These are phyloP conservation scores for Candida cerambycidarum DNA, from an alignment of 805 yeast genomes.

Conservation along the genomic window DNA sequence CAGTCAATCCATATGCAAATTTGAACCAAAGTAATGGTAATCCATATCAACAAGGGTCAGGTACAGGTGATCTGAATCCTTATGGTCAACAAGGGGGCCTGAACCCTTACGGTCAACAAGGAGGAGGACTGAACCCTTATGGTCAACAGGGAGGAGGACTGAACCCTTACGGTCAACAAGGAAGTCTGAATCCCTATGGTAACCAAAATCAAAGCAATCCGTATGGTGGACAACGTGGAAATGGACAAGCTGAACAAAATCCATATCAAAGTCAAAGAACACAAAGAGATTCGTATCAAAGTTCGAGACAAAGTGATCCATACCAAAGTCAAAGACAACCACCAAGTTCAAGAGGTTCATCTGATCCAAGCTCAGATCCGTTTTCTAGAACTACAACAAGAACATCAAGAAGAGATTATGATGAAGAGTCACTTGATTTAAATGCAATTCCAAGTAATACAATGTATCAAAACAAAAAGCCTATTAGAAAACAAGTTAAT, in stretches of 20 bases:
- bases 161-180: constrained; percentile 1
- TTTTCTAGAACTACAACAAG: constrained; percentile 10
- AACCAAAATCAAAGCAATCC: not conserved
- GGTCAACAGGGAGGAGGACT: not conserved
- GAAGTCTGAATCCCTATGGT: not conserved
- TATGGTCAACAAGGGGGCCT: not conserved
- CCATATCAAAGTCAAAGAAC: not conserved
- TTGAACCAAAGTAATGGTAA: constrained; percentile 16
- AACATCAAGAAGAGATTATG: constrained; percentile 15
- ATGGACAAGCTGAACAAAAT: no score
- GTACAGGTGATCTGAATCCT: constrained; percentile 2
- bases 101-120: constrained; percentile 3
- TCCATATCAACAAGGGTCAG: constrained; percentile 10
- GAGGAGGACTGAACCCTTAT: constrained; percentile 4
- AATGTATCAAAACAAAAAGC: constrained; percentile 21
- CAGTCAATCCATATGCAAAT: constrained; percentile 43
- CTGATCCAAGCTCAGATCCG: constrained; percentile 6
- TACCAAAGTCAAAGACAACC: constrained; percentile 9
- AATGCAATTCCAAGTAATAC: constrained; percentile 36
- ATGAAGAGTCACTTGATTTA: constrained; percentile 37
- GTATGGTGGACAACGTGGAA: not conserved
- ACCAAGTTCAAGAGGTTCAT: not conserved
- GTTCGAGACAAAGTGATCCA: constrained; percentile 14
- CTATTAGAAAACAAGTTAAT: constrained; percentile 19
- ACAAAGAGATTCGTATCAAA: constrained; percentile 3